Evolutionary conservation across 116 monocot species (phyloP).

Genomic region (Phalaenopsis hybrid): DNA sequence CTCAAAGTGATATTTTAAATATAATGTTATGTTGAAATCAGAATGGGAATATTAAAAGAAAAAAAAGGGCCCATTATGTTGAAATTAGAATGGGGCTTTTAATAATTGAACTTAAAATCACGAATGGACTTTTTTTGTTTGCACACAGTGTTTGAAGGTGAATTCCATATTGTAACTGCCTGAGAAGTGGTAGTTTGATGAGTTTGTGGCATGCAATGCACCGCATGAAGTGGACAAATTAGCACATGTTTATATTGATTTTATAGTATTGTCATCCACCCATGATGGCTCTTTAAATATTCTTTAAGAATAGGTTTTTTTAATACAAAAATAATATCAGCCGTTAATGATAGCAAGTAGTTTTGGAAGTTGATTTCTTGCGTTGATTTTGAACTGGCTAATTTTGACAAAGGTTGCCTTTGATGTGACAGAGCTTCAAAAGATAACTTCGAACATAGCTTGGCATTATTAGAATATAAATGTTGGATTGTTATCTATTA

Average conservation of each 20-base stretch:
- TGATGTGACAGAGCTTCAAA: neutral
- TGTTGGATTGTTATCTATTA: neutral
- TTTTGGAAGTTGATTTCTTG: neutral
- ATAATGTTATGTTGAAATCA: too few species aligned
- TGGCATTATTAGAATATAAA: neutral
- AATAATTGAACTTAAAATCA: too few species aligned
- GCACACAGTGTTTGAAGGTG: neutral
- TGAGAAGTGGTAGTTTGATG: neutral
- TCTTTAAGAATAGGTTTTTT: neutral
- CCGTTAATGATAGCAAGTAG: neutral
- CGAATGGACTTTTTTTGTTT: neutral
- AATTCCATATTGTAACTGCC: neutral
- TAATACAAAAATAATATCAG: neutral
- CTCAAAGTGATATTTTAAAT: too few species aligned
- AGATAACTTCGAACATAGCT: neutral
- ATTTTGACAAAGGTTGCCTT: neutral
- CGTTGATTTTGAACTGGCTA: neutral
- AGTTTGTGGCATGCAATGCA: neutral
- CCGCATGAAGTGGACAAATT: neutral
- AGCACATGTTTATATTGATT: neutral
- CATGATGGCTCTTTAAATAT: neutral
- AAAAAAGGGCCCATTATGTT: too few species aligned
- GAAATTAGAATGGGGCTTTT: too few species aligned
- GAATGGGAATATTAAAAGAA: too few species aligned
- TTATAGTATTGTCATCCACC: neutral